Evolutionary conservation across 139 green algal genomes (phyloP), one percentile per base, ranked within the genome.

Genomic region (Tetradesmus lagerheimii): DNA sequence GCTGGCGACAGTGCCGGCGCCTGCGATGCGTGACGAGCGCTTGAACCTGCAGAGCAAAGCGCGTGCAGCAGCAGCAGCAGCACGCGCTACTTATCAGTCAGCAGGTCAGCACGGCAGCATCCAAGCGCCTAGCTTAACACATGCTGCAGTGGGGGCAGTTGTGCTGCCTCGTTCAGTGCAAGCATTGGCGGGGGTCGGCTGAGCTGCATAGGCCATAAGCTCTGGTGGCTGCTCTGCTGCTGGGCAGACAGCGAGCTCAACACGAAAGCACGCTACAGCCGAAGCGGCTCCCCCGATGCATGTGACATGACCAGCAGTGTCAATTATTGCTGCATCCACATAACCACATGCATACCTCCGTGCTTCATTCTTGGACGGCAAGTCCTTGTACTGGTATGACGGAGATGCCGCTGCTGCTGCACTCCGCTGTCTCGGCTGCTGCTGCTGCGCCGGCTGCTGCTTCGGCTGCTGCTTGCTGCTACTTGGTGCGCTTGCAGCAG

Each of bases 361-460:
- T 6, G 66, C 64, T 37, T 91, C 88, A 45, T 43, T 66, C 64
- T 80, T 75, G 0, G 88, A 77, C 14, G 80, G 88, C n/a, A 84
- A n/a, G 47, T 92, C 82, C 35, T 89, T 91, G 83, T 38, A 86
- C 66, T 89, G 91, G 12, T 89, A 89, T 9, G 85, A 89, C 45
- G 80, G 67, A 38, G 80, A 91, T 43, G 25, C 89, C 67, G 74
- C 50, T 92, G 89, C 47, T 83, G 37, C 23, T 20, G 25, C 23
- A n/a, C 4, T 34, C 31, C 53, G 80, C 80, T n/a, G 80, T 23
- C 12, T 57, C 23, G 20, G 41, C 80, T 57, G 88, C 80, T 76
- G 66, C 53, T 50, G 50, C 53, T 35, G 87, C 35, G 3, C 23
- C 12, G 27, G 16, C 53, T 39, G 38, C 50, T 41, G 35, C 71